Percentiles rank a stretch among this genome's conserved stretches.
phyloP scores from a whole-genome alignment of 495 filamentous ascomycete genomes.

The Hypoxylon fuscum region DNA sequence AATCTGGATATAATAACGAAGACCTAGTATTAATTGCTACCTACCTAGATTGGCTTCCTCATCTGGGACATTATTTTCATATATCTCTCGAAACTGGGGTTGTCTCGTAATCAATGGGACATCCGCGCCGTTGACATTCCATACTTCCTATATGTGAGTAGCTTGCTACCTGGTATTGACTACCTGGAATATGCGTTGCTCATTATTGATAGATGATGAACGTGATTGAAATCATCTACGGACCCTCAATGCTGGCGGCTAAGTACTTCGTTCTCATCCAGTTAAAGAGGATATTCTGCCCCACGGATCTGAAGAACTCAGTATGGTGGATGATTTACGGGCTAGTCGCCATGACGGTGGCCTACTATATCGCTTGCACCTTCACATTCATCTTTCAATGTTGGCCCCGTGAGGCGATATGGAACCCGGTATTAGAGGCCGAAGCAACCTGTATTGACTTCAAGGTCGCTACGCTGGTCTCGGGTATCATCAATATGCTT shows the following conservation, averaged over 20 bases:
- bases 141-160: conserved; percentile 26
- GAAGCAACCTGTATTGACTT: conserved; percentile 40
- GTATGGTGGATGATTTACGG: conserved; percentile 37
- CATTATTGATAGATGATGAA: conserved; percentile 23
- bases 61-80: conserved; percentile 40
- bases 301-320: conserved; percentile 25
- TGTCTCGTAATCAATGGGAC: conserved; percentile 40
- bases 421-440: conserved; percentile 37
- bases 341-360: conserved; percentile 30
- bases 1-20: background rate
- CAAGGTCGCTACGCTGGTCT: conserved; percentile 25
- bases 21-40: background rate
- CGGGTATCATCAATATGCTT: conserved; percentile 42
- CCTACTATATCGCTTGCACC: conserved; percentile 34
- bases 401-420: conserved; percentile 39
- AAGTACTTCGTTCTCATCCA: conserved; percentile 43
- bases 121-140: conserved; percentile 26
- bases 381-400: conserved; percentile 42
- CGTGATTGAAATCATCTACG: conserved; percentile 38
- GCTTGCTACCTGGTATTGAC: no score
- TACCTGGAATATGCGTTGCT: background rate
- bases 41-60: conserved; percentile 33
- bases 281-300: conserved; percentile 38
- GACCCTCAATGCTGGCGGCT: conserved; percentile 38
- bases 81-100: conserved; percentile 29